These are phyloP conservation scores for Scorias spongiosa DNA, from an alignment of 2,329 filamentous ascomycete genomes.

Conservation along the genomic window DNA sequence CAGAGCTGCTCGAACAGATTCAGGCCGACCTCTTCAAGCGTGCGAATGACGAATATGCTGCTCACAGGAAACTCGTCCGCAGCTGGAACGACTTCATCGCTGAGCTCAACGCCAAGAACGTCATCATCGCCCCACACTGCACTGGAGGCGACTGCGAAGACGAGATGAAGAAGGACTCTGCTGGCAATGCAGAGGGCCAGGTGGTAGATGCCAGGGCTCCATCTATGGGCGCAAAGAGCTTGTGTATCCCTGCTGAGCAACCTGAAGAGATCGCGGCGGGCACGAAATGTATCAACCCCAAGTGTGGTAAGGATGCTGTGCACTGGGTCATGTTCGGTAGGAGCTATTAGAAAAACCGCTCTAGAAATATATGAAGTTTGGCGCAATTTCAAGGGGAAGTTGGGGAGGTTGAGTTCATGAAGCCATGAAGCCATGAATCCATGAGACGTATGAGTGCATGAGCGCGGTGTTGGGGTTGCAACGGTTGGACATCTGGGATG, in stretches of 20 bases:
- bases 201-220: constrained; percentile 57
- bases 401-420: background rate
- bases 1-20: constrained; percentile 74
- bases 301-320: constrained; percentile 62
- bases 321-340: constrained; percentile 84
- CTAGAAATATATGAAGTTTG: background rate
- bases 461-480: background rate
- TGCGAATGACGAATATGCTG: constrained; percentile 62
- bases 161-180: constrained; percentile 83
- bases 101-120: constrained; percentile 78
- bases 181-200: constrained; percentile 51
- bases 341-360: constrained; percentile 22
- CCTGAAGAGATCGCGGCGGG: constrained; percentile 58
- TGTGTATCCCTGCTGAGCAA: constrained; percentile 75
- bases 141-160: constrained; percentile 75
- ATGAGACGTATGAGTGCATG: background rate
- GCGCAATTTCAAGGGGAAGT: background rate
- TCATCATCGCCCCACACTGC: constrained; percentile 85
- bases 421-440: background rate
- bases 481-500: too few species aligned
- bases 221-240: constrained; percentile 60
- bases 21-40: constrained; percentile 66
- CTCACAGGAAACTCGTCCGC: constrained; percentile 66
- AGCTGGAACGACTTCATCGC: constrained; percentile 87
- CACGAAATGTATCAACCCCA: constrained; percentile 83